Evolutionary conservation across 148 eudicot genomes (phyloP), one percentile per base, ranked within the genome.

Genomic region (Nepenthes gracilis): DNA sequence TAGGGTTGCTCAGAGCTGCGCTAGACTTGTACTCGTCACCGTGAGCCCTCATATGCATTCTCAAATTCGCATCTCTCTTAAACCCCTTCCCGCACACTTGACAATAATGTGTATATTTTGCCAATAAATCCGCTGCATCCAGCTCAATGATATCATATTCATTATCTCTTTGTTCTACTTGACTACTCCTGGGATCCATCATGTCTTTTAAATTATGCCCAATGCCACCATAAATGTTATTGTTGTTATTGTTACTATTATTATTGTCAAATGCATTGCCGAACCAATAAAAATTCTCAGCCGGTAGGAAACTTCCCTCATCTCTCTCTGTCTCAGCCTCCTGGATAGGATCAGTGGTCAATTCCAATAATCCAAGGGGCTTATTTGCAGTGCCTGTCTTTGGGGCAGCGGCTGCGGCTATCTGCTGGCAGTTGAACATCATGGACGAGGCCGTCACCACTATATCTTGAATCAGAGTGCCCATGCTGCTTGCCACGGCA

Each of bases 21-120:
- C 68, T 77, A 0, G 95, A 78, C 78, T 87, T 90, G 71, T 86
- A 90, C 77, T 83, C 91, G 23, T 90, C 95, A 2, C 97, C 97
- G 59, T 90, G 97, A 2, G 95, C 97, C 58, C 97, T 73, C 97
- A 90, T 90, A 70, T 90, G 97, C 97, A 90, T 90, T 59, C 97
- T 76, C 63, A 87, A 68, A 64, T 90, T 90, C 7, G 97, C 97
- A 56, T 90, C 95, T 9, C 97, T 64, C 64, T 90, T 90, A 50
- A 90, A 90, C 58, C 97, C 97, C 66, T 90, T 90, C 12, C 86
- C 87, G 32, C 97, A 90, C 8, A 90, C 78, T 61, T 79, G 82
- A 54, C 97, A 90, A 47, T 80, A 90, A 60, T 90, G 95, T 2
- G 95, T 84, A 77, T 87, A 85, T 63, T 85, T 83, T 2, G 97